Evolutionary conservation across 106 monocot genomes (phyloP), one percentile per base, ranked within the genome.

Genomic region (Dendrobium catenatum): DNA sequence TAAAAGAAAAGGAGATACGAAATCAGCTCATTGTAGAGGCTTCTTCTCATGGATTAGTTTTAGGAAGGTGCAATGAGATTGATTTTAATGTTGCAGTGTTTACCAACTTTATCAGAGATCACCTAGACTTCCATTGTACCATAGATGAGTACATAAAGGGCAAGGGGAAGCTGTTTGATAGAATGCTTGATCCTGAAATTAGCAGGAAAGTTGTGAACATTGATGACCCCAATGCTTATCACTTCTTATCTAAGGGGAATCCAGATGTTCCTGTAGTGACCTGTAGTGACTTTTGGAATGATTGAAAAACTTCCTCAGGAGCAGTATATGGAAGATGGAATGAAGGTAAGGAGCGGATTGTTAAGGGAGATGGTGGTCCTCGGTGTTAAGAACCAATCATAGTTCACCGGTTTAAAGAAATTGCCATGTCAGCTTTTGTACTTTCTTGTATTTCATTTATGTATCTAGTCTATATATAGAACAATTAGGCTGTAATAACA

Each of bases 51-150:
- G 85, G 88, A 11, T 40, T 93, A 70, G 88, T 85, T 33, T 58
- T 85, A n/a, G 85, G 90, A 13, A 85, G 84, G 68, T 93, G 90
- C 64, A 64, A 93, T 70, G 90, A 86, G 77, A 78, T 93, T 10
- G 87, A 93, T 80, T 90, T 93, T 74, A 82, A 93, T 74, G 79
- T 93, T 72, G 93, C 90, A 6, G 88, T 90, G 42, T 93, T 93
- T 78, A 93, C 93, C 4, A 93, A 93, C 78, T 64, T 90, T 7
- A 88, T 87, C 40, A 79, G 87, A 66, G 90, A 93, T 49, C 87
- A 86, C 61, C 80, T 81, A 37, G 90, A 90, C 73, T 93, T 90
- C 77, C 77, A 93, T 76, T 83, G 70, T 11, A 86, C 77, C 2
- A 81, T 79, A 55, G 88, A 93, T 77, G 85, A 86, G 77, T 90